Evolutionary conservation across 2,329 filamentous ascomycete genomes (phyloP).

Genomic region (Myriosclerotinia scirpicola): DNA sequence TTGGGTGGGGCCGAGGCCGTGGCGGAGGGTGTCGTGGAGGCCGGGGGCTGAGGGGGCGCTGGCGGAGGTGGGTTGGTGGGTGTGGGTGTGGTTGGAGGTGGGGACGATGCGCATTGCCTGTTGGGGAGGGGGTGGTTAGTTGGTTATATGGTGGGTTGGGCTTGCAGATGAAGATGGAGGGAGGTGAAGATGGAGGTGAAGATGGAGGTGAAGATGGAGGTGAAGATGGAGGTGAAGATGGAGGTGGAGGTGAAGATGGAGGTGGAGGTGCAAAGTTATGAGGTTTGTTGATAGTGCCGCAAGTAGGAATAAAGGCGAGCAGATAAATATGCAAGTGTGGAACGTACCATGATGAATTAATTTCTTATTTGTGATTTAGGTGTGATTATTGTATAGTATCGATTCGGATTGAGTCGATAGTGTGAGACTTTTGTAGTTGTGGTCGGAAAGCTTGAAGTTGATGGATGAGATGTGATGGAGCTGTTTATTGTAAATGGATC

Average conservation of each 20-base stretch:
- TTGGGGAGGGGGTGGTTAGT: slow-evolving; percentile 20
- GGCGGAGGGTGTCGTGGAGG: slow-evolving; percentile 88
- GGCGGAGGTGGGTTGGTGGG: slow-evolving; percentile 56
- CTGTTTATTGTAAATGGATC: slow-evolving; percentile 8
- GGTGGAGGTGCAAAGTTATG: too few relatives aligned
- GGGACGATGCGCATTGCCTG: slow-evolving; percentile 91
- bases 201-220: too few relatives aligned
- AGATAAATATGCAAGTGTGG: neutral
- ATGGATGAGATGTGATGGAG: neutral
- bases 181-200: too few relatives aligned
- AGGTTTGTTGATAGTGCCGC: neutral
- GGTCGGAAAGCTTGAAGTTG: neutral
- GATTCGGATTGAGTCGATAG: neutral
- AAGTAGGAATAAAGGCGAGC: too few relatives aligned
- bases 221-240: neutral
- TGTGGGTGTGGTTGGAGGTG: slow-evolving; percentile 61
- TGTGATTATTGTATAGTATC: too few relatives aligned
- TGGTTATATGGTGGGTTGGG: neutral
- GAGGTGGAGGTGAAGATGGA: neutral
- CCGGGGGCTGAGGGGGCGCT: slow-evolving; percentile 89
- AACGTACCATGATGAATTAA: slow-evolving; percentile 11
- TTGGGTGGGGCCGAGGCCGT: slow-evolving; percentile 70
- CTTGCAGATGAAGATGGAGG: neutral
- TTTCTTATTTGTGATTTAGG: neutral
- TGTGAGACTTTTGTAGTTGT: neutral